These are phyloP conservation scores for Nidularia pulvinata DNA, from an alignment of 768 basidiomycete species.

Conservation along the genomic window DNA sequence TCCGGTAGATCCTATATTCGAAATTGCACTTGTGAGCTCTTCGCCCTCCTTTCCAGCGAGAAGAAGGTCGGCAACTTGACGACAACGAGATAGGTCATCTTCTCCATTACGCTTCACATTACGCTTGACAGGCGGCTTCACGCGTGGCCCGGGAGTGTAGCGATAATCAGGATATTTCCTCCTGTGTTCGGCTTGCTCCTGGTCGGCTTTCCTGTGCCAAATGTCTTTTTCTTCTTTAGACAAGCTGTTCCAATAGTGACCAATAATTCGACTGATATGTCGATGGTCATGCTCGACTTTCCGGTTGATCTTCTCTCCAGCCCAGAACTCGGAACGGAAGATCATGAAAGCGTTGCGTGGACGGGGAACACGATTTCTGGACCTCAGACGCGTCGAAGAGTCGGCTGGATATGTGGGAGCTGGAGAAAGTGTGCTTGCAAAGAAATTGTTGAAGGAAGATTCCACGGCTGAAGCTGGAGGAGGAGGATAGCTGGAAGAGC, in stretches of 20 bases:
- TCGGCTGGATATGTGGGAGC: too few relatives aligned
- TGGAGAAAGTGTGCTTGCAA: too few relatives aligned
- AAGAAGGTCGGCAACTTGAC: conserved; percentile 47
- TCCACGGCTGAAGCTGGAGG: too few relatives aligned
- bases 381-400: background rate
- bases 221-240: conserved; percentile 45
- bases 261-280: conserved; percentile 57
- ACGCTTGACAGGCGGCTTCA: conserved; percentile 43
- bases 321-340: conserved; percentile 61
- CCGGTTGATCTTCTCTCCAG: conserved; percentile 44
- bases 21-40: conserved; percentile 45
- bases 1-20: conserved; percentile 16
- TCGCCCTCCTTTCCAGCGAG: conserved; percentile 47
- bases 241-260: conserved; percentile 53
- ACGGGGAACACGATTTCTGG: conserved; percentile 61
- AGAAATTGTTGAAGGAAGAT: too few relatives aligned
- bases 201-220: conserved; percentile 50
- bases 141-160: conserved; percentile 44
- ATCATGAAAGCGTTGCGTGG: conserved; percentile 88
- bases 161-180: conserved; percentile 53
- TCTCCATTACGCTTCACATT: conserved; percentile 50
- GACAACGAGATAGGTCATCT: conserved; percentile 47
- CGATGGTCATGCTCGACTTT: conserved; percentile 55
- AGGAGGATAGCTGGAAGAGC: too few relatives aligned
- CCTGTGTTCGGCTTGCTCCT: conserved; percentile 49